A percentile compares a stretch with the other conserved stretches of the same genome.
Conservation (phyloP, 805 yeast genomes). For the Teunomyces kruisii region DNA sequence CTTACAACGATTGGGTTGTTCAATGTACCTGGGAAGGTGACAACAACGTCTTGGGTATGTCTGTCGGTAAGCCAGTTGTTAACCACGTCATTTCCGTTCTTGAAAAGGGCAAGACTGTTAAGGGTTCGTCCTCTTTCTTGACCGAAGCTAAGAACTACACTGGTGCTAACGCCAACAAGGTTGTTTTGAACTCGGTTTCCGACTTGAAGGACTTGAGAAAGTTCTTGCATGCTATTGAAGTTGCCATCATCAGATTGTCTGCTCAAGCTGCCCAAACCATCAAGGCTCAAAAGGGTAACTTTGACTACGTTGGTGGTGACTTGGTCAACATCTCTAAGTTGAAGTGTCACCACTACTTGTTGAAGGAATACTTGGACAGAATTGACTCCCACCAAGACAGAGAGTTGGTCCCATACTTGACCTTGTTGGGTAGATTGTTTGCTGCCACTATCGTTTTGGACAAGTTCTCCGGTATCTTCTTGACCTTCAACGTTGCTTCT, state of each 20-base stretch:
- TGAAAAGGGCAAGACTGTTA: constrained; percentile 42
- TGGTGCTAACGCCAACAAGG: constrained; percentile 19
- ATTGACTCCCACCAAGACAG: constrained; percentile 34
- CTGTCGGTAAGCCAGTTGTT: constrained; percentile 76
- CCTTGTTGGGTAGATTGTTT: constrained; percentile 58
- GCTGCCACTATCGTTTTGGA: constrained; percentile 61
- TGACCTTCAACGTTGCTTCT: constrained; percentile 59
- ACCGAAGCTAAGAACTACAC: constrained; percentile 25
- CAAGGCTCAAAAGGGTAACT: constrained; percentile 34
- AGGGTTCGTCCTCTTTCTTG: constrained; percentile 47
- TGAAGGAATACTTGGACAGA: constrained; percentile 39
- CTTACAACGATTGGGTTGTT: constrained; percentile 91
- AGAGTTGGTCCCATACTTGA: constrained; percentile 49
- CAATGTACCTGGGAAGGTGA: constrained; percentile 99
- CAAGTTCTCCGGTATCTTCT: constrained; percentile 67
- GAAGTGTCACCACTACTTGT: constrained; percentile 49
- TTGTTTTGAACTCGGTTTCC: constrained; percentile 24
- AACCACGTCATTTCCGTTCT: constrained; percentile 43
- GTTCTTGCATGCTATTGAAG: constrained; percentile 37
- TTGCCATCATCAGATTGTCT: constrained; percentile 40
- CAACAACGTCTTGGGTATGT: constrained; percentile 80
- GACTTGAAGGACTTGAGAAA: constrained; percentile 28
- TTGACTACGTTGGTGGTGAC: constrained; percentile 48
- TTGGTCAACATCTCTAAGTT: constrained; percentile 50
- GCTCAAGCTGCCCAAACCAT: constrained; percentile 29